Evolutionary conservation across 768 basidiomycete species (phyloP).

Genomic region (Boletus rubropictus): DNA sequence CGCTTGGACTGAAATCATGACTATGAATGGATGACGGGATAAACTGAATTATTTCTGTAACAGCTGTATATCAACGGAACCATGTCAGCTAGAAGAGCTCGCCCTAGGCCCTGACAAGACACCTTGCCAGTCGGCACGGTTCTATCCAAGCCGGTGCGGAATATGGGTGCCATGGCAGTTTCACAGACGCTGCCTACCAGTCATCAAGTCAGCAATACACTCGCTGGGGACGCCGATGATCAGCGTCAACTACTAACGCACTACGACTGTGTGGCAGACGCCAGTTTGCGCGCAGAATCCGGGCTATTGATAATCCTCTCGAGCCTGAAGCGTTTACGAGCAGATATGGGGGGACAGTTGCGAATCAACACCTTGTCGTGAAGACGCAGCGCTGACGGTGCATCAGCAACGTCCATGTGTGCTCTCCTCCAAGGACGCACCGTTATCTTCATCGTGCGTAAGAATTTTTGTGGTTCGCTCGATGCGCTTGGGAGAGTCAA

Average conservation of each 20-base stretch:
- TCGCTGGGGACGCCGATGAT: neutral
- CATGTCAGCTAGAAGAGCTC: slow-evolving; percentile 10
- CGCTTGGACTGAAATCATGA: neutral
- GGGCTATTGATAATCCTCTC: slow-evolving; percentile 66
- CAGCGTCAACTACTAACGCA: neutral
- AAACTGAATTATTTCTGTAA: slow-evolving; percentile 3
- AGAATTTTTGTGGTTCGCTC: slow-evolving; percentile 74
- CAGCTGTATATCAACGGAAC: slow-evolving; percentile 9
- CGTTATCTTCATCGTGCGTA: slow-evolving; percentile 65
- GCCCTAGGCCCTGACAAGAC: slow-evolving; percentile 6
- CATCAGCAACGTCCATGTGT: slow-evolving; percentile 4
- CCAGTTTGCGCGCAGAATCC: slow-evolving; percentile 50
- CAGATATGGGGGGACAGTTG: slow-evolving; percentile 77
- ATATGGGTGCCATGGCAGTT: neutral
- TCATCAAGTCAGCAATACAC: neutral
- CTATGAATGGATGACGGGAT: neutral
- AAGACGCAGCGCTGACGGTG: slow-evolving; percentile 48
- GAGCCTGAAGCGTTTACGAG: slow-evolving; percentile 69
- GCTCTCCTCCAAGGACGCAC: slow-evolving; percentile 38
- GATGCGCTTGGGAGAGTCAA: slow-evolving; percentile 46
- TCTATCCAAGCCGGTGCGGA: neutral
- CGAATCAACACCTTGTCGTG: slow-evolving; percentile 73
- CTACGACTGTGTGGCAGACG: slow-evolving; percentile 11
- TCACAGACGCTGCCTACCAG: neutral
- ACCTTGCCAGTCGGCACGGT: neutral